Evolutionary conservation across 768 basidiomycete genomes (phyloP).

Genomic region (Leccinum broughii): DNA sequence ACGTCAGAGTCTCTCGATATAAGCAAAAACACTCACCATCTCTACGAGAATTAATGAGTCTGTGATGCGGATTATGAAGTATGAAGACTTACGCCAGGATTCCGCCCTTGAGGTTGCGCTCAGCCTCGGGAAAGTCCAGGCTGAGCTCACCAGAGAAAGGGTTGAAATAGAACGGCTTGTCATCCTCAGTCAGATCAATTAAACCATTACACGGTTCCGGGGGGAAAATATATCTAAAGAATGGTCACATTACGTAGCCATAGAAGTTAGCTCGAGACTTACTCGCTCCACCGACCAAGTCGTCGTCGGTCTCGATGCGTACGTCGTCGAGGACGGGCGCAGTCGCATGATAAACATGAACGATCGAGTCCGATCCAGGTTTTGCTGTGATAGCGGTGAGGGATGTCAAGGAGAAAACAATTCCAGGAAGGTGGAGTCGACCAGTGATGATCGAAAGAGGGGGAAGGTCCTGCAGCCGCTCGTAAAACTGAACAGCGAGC

Average conservation of each 20-base stretch:
- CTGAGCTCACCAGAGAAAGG: constrained; percentile 90
- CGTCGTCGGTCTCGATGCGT: no score
- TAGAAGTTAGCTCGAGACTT: constrained; percentile 28
- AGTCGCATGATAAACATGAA: no score
- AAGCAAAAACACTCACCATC: constrained; percentile 32
- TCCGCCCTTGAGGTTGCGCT: constrained; percentile 77
- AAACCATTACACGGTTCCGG: constrained; percentile 53
- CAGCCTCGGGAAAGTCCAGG: constrained; percentile 79
- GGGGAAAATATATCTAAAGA: constrained; percentile 71
- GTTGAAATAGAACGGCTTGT: constrained; percentile 84
- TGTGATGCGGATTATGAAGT: background rate
- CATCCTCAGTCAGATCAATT: constrained; percentile 81
- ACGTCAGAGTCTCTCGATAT: constrained; percentile 5
- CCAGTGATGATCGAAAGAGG: no score
- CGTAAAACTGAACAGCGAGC: no score
- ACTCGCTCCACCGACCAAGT: constrained; percentile 73
- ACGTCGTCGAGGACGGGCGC: no score
- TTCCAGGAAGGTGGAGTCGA: no score
- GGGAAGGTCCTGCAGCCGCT: no score
- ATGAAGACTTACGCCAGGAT: constrained; percentile 74
- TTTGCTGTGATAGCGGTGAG: no score
- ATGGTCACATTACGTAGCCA: constrained; percentile 1
- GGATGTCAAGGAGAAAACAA: no score
- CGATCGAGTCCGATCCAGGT: no score
- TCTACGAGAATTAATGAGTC: constrained; percentile 24